Evolutionary conservation across 148 eudicot species (phyloP).

Genomic region (Heliamphora exappendiculata): DNA sequence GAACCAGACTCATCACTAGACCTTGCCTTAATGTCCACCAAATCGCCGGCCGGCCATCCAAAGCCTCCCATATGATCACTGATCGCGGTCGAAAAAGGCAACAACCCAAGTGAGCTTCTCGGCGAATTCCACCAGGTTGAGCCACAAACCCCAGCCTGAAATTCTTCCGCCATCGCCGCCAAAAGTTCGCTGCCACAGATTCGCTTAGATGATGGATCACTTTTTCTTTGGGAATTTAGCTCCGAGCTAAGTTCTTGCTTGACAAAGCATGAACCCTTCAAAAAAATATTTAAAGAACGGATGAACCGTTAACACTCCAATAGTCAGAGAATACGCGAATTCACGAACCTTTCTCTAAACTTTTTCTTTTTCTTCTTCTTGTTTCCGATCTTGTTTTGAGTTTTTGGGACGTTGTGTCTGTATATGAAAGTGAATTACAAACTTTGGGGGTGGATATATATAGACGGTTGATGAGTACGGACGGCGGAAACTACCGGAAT

Average conservation of each 20-base stretch:
- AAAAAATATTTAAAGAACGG: no score
- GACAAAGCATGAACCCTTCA: no score
- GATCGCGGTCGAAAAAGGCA: constrained; percentile 36
- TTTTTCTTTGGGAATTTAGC: no score
- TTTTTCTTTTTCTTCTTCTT: neutral
- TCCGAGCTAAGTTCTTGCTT: no score
- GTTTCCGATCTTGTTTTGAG: neutral
- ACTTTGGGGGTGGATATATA: constrained; percentile 18
- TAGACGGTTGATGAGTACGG: constrained; percentile 4
- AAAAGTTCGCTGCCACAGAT: neutral
- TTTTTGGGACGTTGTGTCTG: neutral
- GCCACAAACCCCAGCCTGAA: constrained; percentile 61
- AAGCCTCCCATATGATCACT: constrained; percentile 28
- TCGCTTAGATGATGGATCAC: neutral
- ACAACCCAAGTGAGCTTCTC: constrained; percentile 31
- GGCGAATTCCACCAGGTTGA: constrained; percentile 53
- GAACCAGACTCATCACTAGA: constrained; percentile 19
- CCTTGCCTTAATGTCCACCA: constrained; percentile 28
- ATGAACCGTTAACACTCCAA: no score
- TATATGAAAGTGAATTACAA: constrained; percentile 9
- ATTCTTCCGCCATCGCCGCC: constrained; percentile 52
- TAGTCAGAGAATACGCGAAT: no score
- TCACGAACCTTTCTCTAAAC: neutral
- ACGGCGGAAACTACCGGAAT: constrained; percentile 27
- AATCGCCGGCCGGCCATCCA: constrained; percentile 36